phyloP scores from a whole-genome alignment of 495 filamentous ascomycete genomes.

The Lasiosphaeria ovina region DNA sequence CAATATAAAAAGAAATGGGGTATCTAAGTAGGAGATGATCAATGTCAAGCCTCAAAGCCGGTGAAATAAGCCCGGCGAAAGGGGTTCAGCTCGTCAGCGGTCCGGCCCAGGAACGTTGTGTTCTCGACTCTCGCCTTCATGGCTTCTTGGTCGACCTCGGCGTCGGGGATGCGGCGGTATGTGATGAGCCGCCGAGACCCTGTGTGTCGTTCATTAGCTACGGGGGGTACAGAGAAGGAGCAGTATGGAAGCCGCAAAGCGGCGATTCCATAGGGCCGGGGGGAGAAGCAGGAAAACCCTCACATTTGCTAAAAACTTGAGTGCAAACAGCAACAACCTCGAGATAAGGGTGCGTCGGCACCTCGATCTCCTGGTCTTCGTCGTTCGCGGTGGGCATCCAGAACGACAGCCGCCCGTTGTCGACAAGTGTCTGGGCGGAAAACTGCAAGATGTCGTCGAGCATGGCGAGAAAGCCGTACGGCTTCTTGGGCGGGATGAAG shows the following conservation, averaged over 20 bases:
- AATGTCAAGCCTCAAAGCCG: conserved; percentile 25
- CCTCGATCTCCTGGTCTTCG: conserved; percentile 63
- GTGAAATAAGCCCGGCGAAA: conserved; percentile 70
- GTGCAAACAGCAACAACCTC: conserved; percentile 75
- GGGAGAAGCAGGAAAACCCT: conserved; percentile 7
- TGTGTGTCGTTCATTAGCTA: conserved; percentile 27
- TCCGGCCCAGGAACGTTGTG: conserved; percentile 35
- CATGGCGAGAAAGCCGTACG: conserved; percentile 89
- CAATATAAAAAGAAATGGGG: conserved; percentile 11
- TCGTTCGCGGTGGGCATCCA: conserved; percentile 98
- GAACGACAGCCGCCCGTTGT: conserved; percentile 76
- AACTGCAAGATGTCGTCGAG: conserved; percentile 86
- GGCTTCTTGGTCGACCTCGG: conserved; percentile 45
- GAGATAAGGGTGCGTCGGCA: conserved; percentile 75
- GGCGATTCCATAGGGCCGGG: not conserved
- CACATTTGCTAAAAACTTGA: conserved; percentile 87
- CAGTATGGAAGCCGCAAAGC: not conserved
- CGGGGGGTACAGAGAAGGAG: not conserved
- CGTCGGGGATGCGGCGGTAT: conserved; percentile 69
- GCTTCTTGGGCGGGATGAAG: conserved; percentile 87
- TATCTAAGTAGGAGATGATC: conserved; percentile 27
- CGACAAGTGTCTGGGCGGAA: conserved; percentile 73
- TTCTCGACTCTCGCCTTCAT: conserved; percentile 36
- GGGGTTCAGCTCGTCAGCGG: conserved; percentile 75
- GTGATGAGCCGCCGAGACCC: conserved; percentile 86